Evolutionary conservation across 192 early-diverging fungal species (phyloP).

Genomic region (Lunasporangiospora selenospora): DNA sequence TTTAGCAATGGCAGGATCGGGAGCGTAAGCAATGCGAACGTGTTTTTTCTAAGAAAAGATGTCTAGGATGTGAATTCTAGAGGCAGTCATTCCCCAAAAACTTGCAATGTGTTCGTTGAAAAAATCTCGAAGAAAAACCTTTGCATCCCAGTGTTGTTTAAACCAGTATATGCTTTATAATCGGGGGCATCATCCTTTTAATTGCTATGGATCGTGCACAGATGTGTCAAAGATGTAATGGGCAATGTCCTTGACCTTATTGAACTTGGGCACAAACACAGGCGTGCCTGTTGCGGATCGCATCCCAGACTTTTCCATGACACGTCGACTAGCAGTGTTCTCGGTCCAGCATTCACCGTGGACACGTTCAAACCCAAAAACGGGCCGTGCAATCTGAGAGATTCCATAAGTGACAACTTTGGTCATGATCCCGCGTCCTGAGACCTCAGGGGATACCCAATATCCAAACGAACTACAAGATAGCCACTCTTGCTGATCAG

Average conservation of each 20-base stretch:
- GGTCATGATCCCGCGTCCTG: conserved; percentile 21
- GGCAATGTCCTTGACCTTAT: conserved; percentile 7
- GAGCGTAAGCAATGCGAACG: no score
- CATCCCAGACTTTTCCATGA: conserved; percentile 25
- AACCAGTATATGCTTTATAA: no score
- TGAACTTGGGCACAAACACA: conserved; percentile 29
- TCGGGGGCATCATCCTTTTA: not conserved
- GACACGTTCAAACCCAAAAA: conserved; percentile 21
- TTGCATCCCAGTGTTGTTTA: no score
- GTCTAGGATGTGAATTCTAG: no score
- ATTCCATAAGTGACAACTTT: conserved; percentile 12
- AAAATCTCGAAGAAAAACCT: no score
- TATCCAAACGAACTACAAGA: conserved; percentile 16
- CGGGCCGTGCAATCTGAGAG: not conserved
- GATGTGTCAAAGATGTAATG: conserved; percentile 16
- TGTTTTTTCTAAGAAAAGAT: no score
- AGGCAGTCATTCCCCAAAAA: no score
- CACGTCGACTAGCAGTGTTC: conserved; percentile 11
- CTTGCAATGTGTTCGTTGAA: no score
- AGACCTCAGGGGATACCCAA: conserved; percentile 22
- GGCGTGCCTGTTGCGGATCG: conserved; percentile 3
- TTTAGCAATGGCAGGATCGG: no score
- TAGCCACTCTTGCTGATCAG: no score
- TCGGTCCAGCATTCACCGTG: conserved; percentile 25
- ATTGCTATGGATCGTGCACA: not conserved